Base-by-base conservation (phyloP, 1,284 basidiomycete genomes). In the Laetiporus sulphureus region DNA sequence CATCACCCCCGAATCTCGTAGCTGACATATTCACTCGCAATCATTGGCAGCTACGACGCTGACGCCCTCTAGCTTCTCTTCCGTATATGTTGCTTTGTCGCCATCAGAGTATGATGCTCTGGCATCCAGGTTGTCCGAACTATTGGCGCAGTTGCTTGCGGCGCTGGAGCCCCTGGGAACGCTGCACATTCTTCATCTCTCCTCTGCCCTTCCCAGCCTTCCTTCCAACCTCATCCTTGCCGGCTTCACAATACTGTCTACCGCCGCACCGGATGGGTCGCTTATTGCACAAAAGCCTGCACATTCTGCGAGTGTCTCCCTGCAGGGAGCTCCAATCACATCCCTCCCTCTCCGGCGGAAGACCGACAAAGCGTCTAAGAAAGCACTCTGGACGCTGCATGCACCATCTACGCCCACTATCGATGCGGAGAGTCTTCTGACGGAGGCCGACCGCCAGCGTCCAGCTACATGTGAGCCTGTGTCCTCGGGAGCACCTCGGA, bases 381-480 rank as follows among this genome's bases (percentile, higher is more conserved):
- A 84, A 56, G 82, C 84, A 1, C 66, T 92, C 11, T 92, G 89
- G 88, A 67, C 85, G 6, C 68, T 91, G 29, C 78, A 64, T 27
- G 64, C 80, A 1, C 71, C 79, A 6, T 64, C 72, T 0, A 72
- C 78, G 7, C 73, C 79, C 1, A 65, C 73, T n/a, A 84, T 91
- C 44, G 85, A 91, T 58, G 73, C 85, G 2, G 85, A 90, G 49
- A 68, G 75, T 21, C 73, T 91, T 29, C 70, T 91, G 34, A 91
- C 87, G 5, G 68, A 75, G 18, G 79, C 73, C 16, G 88, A 91
- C 57, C 79, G 79, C 42, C 70, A 70, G 39, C 77, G 84, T 4
- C 86, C 87, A 0, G 68, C 77, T 13, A 71, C 73, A 18, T 87
- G 86, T 55, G 83, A 83, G 57, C 83, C 85, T 13, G 62, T 72